Evolutionary conservation across 306 rosid genomes (phyloP), one percentile per base, ranked within the genome.

Genomic region (Pterocarpus macrocarpus): DNA sequence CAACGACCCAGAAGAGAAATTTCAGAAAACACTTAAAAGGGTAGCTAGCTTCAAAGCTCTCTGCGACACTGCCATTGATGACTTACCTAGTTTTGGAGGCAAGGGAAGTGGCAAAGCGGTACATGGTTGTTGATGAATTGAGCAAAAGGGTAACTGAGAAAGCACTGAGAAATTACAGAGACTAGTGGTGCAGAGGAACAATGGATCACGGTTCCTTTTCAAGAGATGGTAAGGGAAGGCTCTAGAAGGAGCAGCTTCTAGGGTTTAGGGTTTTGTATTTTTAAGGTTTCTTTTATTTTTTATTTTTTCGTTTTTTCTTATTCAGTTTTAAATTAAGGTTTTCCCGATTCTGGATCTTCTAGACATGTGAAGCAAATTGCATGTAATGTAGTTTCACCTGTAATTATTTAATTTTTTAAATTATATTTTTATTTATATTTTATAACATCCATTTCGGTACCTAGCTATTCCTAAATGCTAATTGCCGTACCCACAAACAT

Each of bases 31-130:
- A 66, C 2, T 3, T 3, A 22, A 50, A 2, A 38, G 32, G 30
- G 12, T 58, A 34, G 41, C 41, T 2, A 70, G 5, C 28, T 57
- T 44, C 3, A 74, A 52, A 33, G 12, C 4, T 38, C 28, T 55
- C 38, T 14, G 69, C 17, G 35, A 52, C 58, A 41, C 36, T 43
- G 68, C 56, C 59, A 73, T 35, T 43, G 39, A 56, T 73, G 62
- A 88, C 86, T 55, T 72, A 90, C 99, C 96, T 84, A 71, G 92
- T 94, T 81, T 90, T 93, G 85, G 94, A 89, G 69, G 98, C 97
- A 58, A 95, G 83, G 83, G 89, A 87, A 44, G 96, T 63, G 38
- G 97, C 97, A 69, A 90, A 85, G n/a, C 98, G 99, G 72, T 91
- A 90, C 98, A 95, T 95, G 34, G 87, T 34, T 0, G 17, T 10